Percentiles rank a stretch among this genome's conserved stretches.
Evolutionary conservation across 2,329 filamentous ascomycete species (phyloP).

Genomic region (Aspergillus alliaceus): DNA sequence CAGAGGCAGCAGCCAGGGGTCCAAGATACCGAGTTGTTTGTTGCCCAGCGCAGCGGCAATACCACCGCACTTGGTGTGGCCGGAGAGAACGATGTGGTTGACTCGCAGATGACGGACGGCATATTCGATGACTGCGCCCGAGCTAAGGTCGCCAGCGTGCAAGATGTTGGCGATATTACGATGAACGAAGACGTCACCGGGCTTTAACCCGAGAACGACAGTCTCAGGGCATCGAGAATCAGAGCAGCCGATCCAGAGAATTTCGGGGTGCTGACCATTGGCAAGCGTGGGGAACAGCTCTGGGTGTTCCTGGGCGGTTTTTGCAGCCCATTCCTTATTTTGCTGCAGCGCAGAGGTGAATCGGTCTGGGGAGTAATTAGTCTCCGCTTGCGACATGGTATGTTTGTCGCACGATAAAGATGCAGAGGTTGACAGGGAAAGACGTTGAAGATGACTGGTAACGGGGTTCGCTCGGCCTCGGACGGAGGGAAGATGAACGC

Average conservation of each 20-base stretch:
- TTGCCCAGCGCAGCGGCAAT: slow-evolving; percentile 57
- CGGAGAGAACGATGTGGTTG: slow-evolving; percentile 62
- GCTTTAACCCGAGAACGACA: slow-evolving; percentile 72
- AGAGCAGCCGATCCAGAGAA: slow-evolving; percentile 82
- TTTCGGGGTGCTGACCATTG: slow-evolving; percentile 62
- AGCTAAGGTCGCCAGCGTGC: slow-evolving; percentile 71
- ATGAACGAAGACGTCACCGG: slow-evolving; percentile 85
- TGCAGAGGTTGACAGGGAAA: slow-evolving; percentile 21
- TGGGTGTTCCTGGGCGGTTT: slow-evolving; percentile 65
- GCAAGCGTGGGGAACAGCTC: slow-evolving; percentile 69
- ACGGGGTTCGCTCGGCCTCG: neutral
- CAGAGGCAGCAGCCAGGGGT: slow-evolving; percentile 62
- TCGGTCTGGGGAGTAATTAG: slow-evolving; percentile 47
- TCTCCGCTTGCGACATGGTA: slow-evolving; percentile 6
- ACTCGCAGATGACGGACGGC: slow-evolving; percentile 71
- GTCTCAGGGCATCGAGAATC: slow-evolving; percentile 85
- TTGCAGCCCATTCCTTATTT: slow-evolving; percentile 70
- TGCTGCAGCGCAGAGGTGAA: slow-evolving; percentile 64
- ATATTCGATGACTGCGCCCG: slow-evolving; percentile 74
- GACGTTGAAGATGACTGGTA: slow-evolving; percentile 9
- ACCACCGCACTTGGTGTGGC: slow-evolving; percentile 62
- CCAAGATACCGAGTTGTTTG: slow-evolving; percentile 58
- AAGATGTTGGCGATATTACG: slow-evolving; percentile 89
- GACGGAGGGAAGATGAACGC: neutral
- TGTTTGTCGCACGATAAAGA: slow-evolving; percentile 18